Evolutionary conservation across 2,329 filamentous ascomycete species (phyloP).

Genomic region (Tolypocladium tundrense): DNA sequence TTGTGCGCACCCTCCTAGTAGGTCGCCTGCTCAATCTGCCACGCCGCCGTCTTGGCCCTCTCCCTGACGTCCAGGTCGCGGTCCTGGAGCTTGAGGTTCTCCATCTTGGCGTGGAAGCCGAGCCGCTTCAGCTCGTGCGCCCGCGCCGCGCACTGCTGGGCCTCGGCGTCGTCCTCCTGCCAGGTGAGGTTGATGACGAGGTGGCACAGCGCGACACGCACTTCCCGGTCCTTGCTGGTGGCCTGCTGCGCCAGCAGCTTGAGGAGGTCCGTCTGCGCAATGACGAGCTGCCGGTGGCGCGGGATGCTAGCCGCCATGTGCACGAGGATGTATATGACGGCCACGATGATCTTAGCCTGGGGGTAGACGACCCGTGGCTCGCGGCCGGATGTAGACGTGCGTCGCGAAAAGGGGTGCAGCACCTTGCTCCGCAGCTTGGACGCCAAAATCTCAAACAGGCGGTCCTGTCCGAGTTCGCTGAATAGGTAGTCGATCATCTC

Average conservation of each 20-base stretch:
- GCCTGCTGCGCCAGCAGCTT: constrained; percentile 64
- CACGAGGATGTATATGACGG: constrained; percentile 73
- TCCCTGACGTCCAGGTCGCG: constrained; percentile 73
- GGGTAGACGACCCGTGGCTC: constrained; percentile 45
- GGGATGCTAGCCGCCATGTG: constrained; percentile 79
- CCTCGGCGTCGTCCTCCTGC: constrained; percentile 64
- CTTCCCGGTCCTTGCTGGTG: constrained; percentile 58
- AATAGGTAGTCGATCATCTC: constrained; percentile 83
- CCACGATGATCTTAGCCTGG: constrained; percentile 60
- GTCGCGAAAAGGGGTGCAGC: constrained; percentile 41
- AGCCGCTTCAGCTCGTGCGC: constrained; percentile 59
- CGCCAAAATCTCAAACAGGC: constrained; percentile 71
- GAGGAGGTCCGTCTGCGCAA: constrained; percentile 68
- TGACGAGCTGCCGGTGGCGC: constrained; percentile 65
- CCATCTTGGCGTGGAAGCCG: constrained; percentile 59
- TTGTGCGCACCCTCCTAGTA: constrained; percentile 8
- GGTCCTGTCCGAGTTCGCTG: constrained; percentile 60
- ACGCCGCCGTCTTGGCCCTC: constrained; percentile 67
- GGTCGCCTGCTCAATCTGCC: constrained; percentile 50
- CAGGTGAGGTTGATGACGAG: constrained; percentile 79
- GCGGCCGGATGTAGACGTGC: constrained; percentile 17
- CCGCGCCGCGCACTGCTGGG: constrained; percentile 53
- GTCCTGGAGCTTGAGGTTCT: constrained; percentile 53
- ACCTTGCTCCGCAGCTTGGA: constrained; percentile 61
- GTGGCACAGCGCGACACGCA: constrained; percentile 73